Evolutionary conservation across 352 stramenopile species (phyloP), one percentile per base, ranked within the genome.

Genomic region (Globisporangium irregulare): DNA sequence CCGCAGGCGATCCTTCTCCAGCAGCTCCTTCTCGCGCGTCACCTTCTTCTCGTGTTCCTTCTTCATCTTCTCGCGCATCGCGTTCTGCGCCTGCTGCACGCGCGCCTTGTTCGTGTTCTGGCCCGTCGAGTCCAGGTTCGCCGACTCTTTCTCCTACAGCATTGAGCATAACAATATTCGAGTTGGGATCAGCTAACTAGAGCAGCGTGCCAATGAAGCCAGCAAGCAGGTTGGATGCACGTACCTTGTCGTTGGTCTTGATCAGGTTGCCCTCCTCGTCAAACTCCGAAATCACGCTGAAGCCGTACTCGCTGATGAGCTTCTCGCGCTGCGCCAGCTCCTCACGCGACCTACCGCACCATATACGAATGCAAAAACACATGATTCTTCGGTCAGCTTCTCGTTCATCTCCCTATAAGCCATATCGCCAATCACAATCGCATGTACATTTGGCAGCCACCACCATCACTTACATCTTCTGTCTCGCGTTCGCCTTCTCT

Each of bases 221-320:
- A 15, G 5, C 24, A n/a, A 32, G 20, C 9, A 8, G 1, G 2
- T 32, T 24, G 20, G 15, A 15, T 2, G 18, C 9, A 22, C 32
- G 32, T 43, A 85, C 79, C 72, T 90, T 90, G 72, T 92, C 81
- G 57, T 79, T 82, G 22, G 79, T 86, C 73, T 91, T 87, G 70
- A 93, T 78, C 15, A 95, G 74, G 68, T 95, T 93, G 51, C 85
- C 87, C 15, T 93, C 84, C 69, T 95, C 87, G 63, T 95, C 87
- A 64, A 93, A 91, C 74, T 93, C 84, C 0, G 85, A 92, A 66
- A 92, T 82, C 38, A 82, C 76, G 14, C 80, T 90, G 67, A 92
- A 90, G 34, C 87, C 87, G 64, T 95, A 95, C 59, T 82, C 82
- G 50, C 72, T 91, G 59, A 95, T 87, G 59, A 95, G 80, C 68